Percentiles rank a stretch among this genome's conserved stretches.
Evolutionary conservation across 768 basidiomycete species (phyloP).

Genomic region (Bullera alba): DNA sequence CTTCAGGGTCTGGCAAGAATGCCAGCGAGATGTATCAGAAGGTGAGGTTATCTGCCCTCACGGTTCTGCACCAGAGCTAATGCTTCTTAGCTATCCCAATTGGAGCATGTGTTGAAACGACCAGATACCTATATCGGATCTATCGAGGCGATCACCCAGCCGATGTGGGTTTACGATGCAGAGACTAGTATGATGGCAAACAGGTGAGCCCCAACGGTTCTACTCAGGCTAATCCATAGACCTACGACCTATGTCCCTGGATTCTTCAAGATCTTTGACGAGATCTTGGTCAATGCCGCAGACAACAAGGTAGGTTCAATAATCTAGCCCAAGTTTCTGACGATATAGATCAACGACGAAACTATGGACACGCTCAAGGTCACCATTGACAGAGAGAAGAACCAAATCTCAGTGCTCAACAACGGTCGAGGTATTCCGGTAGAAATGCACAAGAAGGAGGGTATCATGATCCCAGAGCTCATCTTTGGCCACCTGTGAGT

Average conservation of each 20-base stretch:
- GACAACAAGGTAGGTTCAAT: constrained; percentile 81
- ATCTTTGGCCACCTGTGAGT: constrained; percentile 82
- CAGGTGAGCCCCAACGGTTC: constrained; percentile 53
- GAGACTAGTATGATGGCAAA: constrained; percentile 74
- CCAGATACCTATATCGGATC: constrained; percentile 76
- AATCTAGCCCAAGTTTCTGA: not conserved
- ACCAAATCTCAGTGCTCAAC: constrained; percentile 86
- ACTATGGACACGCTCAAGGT: constrained; percentile 89
- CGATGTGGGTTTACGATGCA: constrained; percentile 90
- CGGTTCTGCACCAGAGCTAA: constrained; percentile 6
- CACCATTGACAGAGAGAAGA: constrained; percentile 72
- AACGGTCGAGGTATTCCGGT: constrained; percentile 95
- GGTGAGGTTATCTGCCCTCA: constrained; percentile 51
- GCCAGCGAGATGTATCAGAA: constrained; percentile 87
- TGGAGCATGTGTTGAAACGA: constrained; percentile 64
- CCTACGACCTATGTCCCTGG: constrained; percentile 78
- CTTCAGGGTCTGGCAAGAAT: constrained; percentile 54
- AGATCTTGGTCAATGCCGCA: constrained; percentile 97
- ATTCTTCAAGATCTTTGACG: constrained; percentile 98
- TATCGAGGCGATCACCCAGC: constrained; percentile 75
- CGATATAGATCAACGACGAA: constrained; percentile 72
- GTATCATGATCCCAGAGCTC: constrained; percentile 90
- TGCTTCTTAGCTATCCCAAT: constrained; percentile 69
- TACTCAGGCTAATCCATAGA: constrained; percentile 24
- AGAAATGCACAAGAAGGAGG: constrained; percentile 86